Base-by-base conservation (phyloP, 1,139 yeast genomes). In the Candida buenavistaensis region DNA sequence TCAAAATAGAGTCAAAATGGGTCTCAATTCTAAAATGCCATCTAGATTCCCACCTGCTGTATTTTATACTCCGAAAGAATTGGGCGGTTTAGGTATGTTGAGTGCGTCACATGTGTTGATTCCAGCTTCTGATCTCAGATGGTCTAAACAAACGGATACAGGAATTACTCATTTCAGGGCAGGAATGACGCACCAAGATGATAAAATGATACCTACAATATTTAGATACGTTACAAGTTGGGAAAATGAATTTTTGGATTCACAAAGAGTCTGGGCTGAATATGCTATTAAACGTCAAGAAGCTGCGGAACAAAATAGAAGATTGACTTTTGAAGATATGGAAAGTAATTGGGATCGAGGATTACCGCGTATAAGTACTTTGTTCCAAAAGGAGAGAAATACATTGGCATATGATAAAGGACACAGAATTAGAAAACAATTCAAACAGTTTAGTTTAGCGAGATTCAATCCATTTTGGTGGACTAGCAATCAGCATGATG, bases 11-110 rank as follows among this genome's bases (percentile, higher is more conserved):
- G 96, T 94, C 15, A 94, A 94, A 55, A 78, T 92, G 67, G 98
- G 98, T 0, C 70, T 94, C 42, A 94, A 94, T 52, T 90, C 97
- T 6, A 94, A 94, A 60, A 94, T 94, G 99, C 99, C 99, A 0
- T 82, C 96, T 0, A 72, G 99, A 36, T 94, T 94, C 62, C 99
- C 99, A 3, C 99, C 98, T 0, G 97, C 97, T 2, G 98, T 94
- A 1, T 94, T 94, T 49, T 94, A 94, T 55, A 88, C 98, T 0
- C 98, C 98, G 0, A 92, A 89, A 50, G 99, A 94, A 55, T 64
- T 94, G 7, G 98, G 99, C 34, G 99, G 99, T 24, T 64, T 94
- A 30, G 98, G 98, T 13, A 94, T 94, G 98, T 68, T 94, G 16
- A 87, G 96, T 68, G 97, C 97, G 0, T 87, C 96, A 11, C 98